A percentile compares a stretch with the other conserved stretches of the same genome.
Conservation (phyloP, 2,329 filamentous ascomycete genomes). For the Fonsecaea monophora region DNA sequence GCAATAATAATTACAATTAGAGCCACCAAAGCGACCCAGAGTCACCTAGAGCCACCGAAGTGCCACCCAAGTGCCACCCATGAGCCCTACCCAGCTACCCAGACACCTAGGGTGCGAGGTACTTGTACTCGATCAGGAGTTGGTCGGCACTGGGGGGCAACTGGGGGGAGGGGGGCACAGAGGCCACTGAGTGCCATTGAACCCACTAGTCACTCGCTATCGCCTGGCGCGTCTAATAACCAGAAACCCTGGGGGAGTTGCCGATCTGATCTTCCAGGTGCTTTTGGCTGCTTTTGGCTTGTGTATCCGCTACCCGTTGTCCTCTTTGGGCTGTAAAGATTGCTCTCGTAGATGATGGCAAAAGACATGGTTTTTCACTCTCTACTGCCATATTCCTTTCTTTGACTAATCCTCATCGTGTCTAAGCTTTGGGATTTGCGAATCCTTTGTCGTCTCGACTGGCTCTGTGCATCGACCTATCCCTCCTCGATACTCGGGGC, state of each 20-base stretch:
- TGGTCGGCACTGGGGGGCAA: neutral
- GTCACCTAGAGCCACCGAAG: neutral
- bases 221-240: constrained; percentile 5
- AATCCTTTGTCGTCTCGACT: constrained; percentile 2
- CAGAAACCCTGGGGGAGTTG: constrained; percentile 9
- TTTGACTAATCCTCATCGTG: neutral
- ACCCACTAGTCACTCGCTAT: constrained; percentile 1
- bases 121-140: constrained; percentile 1
- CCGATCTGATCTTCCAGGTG: constrained; percentile 9
- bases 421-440: neutral
- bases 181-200: too few relatives aligned
- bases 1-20: too few relatives aligned
- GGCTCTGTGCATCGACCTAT: constrained; percentile 5
- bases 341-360: neutral
- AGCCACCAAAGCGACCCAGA: too few relatives aligned
- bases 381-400: neutral
- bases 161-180: too few relatives aligned
- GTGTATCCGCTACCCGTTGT: neutral
- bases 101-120: too few relatives aligned
- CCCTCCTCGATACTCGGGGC: neutral
- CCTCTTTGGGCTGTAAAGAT: neutral
- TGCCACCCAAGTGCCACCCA: too few relatives aligned
- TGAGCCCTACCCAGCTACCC: too few relatives aligned
- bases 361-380: neutral
- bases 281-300: neutral